These are phyloP conservation scores for Cylindrodendrum hubeiense DNA, from an alignment of 2,329 filamentous ascomycete genomes.

Conservation along the genomic window DNA sequence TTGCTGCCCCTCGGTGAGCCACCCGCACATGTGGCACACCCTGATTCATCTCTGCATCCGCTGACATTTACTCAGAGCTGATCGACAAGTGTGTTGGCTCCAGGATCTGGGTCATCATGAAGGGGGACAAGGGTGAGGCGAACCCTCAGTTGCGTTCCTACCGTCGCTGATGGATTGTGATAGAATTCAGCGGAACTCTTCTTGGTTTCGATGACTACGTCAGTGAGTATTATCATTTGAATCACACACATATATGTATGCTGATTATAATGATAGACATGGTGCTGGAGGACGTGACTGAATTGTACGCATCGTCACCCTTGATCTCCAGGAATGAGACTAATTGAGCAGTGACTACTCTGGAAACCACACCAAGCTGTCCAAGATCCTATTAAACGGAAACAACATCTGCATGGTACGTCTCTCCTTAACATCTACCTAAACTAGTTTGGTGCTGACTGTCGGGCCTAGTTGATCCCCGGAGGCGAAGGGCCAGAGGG, in stretches of 20 bases:
- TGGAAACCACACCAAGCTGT: constrained; percentile 86
- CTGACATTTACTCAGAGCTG: constrained; percentile 73
- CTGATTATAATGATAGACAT: constrained; percentile 75
- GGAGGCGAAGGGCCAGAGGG: constrained; percentile 78
- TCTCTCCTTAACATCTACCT: not conserved
- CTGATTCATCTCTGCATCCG: constrained; percentile 1
- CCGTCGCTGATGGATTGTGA: constrained; percentile 29
- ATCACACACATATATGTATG: not conserved
- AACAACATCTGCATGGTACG: constrained; percentile 99
- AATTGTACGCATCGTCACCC: constrained; percentile 75
- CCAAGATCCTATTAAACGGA: constrained; percentile 95
- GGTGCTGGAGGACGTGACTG: constrained; percentile 96
- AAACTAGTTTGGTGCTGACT: constrained; percentile 19
- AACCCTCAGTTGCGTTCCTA: not conserved
- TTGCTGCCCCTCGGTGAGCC: constrained; percentile 76
- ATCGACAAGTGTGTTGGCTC: constrained; percentile 99
- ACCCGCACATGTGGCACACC: not conserved
- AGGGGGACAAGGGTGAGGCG: constrained; percentile 89
- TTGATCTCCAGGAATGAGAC: not conserved
- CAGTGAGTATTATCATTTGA: constrained; percentile 75
- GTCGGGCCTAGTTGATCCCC: constrained; percentile 74
- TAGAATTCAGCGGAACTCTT: constrained; percentile 95
- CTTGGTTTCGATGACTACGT: constrained; percentile 99
- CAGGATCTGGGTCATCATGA: constrained; percentile 99
- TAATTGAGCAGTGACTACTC: constrained; percentile 82